Evolutionary conservation across 2,329 filamentous ascomycete genomes (phyloP).

Genomic region (Fusarium nelsonii): DNA sequence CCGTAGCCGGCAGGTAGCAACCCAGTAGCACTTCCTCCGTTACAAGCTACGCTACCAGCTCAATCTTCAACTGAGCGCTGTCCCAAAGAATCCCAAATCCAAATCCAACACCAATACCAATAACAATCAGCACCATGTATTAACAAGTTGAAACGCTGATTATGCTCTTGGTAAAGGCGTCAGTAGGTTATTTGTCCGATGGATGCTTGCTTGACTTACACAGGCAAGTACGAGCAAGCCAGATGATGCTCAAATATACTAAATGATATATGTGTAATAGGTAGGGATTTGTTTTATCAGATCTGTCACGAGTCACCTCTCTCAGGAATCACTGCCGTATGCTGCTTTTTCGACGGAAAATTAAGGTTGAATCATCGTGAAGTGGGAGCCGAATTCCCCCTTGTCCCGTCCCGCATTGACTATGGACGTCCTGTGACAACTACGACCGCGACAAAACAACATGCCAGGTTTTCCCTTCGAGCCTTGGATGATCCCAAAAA

Average conservation of each 20-base stretch:
- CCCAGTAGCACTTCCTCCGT: neutral
- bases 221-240: neutral
- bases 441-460: constrained; percentile 18
- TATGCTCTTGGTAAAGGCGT: neutral
- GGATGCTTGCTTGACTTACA: neutral
- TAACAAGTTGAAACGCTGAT: neutral
- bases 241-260: neutral
- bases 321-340: neutral
- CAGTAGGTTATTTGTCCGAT: neutral
- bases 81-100: constrained; percentile 8
- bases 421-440: constrained; percentile 5
- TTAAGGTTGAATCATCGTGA: neutral
- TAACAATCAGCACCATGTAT: neutral
- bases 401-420: constrained; percentile 4
- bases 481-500: constrained; percentile 11
- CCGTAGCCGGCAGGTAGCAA: neutral
- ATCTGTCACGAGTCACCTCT: neutral
- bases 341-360: neutral
- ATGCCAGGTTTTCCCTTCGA: constrained; percentile 13
- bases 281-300: neutral
- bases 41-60: neutral
- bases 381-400: neutral
- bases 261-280: neutral
- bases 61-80: constrained; percentile 26
- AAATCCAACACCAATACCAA: neutral